Evolutionary conservation across 495 filamentous ascomycete species (phyloP).

Genomic region (Letharia lupina): DNA sequence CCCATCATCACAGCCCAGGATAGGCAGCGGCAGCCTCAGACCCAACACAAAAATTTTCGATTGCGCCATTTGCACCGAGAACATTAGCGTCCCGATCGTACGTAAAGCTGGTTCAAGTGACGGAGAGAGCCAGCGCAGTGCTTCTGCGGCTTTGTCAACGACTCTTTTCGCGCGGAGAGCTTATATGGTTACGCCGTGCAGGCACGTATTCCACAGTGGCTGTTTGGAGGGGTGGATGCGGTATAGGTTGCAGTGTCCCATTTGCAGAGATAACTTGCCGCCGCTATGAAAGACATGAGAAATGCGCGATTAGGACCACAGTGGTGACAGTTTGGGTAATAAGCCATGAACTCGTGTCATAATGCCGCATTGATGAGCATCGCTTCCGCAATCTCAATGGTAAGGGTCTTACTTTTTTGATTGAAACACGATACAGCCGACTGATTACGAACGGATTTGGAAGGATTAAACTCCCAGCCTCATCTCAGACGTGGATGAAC

Average conservation of each 20-base stretch:
- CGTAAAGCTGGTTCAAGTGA: conserved; percentile 43
- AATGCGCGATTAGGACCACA: not conserved
- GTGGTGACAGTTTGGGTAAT: too few relatives aligned
- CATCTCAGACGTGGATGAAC: not conserved
- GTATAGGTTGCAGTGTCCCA: conserved; percentile 86
- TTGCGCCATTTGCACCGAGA: conserved; percentile 91
- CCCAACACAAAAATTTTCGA: conserved; percentile 60
- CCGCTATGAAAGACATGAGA: conserved; percentile 48
- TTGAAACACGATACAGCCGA: not conserved
- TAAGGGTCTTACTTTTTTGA: not conserved
- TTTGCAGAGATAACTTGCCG: conserved; percentile 83
- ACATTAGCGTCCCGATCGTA: conserved; percentile 79
- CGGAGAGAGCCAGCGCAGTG: conserved; percentile 28
- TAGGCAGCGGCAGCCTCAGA: conserved; percentile 35
- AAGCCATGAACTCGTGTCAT: not conserved
- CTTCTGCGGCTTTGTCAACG: conserved; percentile 47
- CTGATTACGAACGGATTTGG: not conserved
- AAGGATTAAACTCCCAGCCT: not conserved
- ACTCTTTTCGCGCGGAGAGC: conserved; percentile 66
- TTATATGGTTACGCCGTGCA: conserved; percentile 97
- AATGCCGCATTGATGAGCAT: not conserved
- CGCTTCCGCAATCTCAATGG: not conserved
- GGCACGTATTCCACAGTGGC: conserved; percentile 88
- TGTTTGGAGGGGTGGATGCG: conserved; percentile 97
- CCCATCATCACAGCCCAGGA: conserved; percentile 20